Conservation (phyloP, 1,284 basidiomycete genomes). For the Leccinum angustisporum region DNA sequence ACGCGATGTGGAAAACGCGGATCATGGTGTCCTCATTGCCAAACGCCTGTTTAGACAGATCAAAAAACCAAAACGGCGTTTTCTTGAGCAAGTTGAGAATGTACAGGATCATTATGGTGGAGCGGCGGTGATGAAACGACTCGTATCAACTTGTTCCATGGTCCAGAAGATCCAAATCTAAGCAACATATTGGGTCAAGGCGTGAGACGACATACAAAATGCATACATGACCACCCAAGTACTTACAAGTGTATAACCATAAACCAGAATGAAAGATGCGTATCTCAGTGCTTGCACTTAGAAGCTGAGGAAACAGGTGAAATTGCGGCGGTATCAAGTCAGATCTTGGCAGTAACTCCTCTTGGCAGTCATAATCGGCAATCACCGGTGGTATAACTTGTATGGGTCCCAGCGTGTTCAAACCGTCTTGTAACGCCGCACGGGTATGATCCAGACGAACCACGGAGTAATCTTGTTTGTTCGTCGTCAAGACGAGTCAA, state of each 20-base stretch:
- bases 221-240: neutral
- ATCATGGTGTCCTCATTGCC: neutral
- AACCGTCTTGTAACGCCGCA: no score
- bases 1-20: neutral
- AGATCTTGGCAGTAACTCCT: no score
- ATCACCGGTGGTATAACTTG: no score
- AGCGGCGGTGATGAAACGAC: neutral
- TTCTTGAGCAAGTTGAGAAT: neutral
- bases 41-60: neutral
- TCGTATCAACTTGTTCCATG: neutral
- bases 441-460: no score
- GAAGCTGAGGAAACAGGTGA: no score
- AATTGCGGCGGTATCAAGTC: no score
- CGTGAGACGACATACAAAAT: neutral
- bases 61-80: neutral
- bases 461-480: no score
- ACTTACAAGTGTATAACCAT: neutral
- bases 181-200: no score
- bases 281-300: no score
- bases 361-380: no score
- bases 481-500: no score
- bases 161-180: neutral
- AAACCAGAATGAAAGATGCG: neutral
- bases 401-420: no score
- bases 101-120: neutral